These are phyloP conservation scores for Friedmanniomyces simplex DNA, from an alignment of 495 filamentous ascomycete genomes.

Conservation along the genomic window DNA sequence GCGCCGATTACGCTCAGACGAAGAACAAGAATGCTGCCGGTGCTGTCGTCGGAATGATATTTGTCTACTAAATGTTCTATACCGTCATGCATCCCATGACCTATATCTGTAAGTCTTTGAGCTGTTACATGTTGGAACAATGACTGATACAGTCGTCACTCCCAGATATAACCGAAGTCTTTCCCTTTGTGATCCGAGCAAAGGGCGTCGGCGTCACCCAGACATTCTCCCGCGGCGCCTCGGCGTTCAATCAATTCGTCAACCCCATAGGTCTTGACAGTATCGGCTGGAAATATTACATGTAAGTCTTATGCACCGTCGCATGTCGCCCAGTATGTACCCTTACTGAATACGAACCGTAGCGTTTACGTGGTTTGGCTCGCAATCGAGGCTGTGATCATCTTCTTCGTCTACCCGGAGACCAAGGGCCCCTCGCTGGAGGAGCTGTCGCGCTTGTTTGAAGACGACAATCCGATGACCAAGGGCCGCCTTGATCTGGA, in stretches of 20 bases:
- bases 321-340: background rate
- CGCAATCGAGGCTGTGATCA: slow-evolving; percentile 3
- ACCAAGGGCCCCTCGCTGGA: slow-evolving; percentile 18
- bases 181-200: slow-evolving; percentile 8
- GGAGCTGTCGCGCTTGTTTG: slow-evolving; percentile 18
- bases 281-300: slow-evolving; percentile 8
- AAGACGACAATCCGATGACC: slow-evolving; percentile 15
- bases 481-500: slow-evolving; percentile 3
- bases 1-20: slow-evolving; percentile 14
- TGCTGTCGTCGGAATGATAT: slow-evolving; percentile 23
- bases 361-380: slow-evolving; percentile 12
- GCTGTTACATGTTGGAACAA: background rate
- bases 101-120: slow-evolving; percentile 2
- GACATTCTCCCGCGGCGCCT: slow-evolving; percentile 1
- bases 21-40: slow-evolving; percentile 14
- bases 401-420: slow-evolving; percentile 20
- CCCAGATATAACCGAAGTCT: slow-evolving; percentile 7
- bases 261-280: slow-evolving; percentile 26
- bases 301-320: background rate
- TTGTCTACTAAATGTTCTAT: slow-evolving; percentile 25
- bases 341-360: background rate
- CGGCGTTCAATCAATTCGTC: slow-evolving; percentile 37
- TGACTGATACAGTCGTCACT: background rate
- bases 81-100: slow-evolving; percentile 26
- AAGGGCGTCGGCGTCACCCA: slow-evolving; percentile 12